A percentile compares a stretch with the other conserved stretches of the same genome.
These are phyloP conservation scores for Senna tora DNA, from an alignment of 306 rosid genomes.

Conservation along the genomic window DNA sequence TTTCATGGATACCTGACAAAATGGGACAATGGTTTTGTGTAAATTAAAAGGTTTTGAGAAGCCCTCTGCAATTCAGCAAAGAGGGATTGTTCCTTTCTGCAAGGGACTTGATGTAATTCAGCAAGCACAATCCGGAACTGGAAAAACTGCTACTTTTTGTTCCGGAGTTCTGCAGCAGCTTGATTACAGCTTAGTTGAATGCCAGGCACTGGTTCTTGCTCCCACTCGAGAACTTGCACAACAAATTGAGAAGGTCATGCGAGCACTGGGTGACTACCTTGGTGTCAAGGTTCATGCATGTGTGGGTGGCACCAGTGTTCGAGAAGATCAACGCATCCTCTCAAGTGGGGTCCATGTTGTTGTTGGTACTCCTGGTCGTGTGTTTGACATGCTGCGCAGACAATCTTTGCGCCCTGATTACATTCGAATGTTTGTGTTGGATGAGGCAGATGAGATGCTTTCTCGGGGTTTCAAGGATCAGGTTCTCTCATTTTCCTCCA, in stretches of 20 bases:
- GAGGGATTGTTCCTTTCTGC: slow-evolving; percentile 82
- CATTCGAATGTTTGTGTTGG: slow-evolving; percentile 66
- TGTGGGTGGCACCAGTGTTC: slow-evolving; percentile 75
- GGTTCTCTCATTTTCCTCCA: slow-evolving; percentile 40
- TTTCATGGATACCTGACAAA: not conserved
- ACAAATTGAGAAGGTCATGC: slow-evolving; percentile 81
- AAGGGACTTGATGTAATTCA: slow-evolving; percentile 80
- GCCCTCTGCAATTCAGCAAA: slow-evolving; percentile 84
- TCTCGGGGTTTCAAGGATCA: slow-evolving; percentile 83
- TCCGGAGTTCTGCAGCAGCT: slow-evolving; percentile 81
- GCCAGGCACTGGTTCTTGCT: slow-evolving; percentile 82
- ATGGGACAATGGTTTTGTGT: slow-evolving; percentile 16
- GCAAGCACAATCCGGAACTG: slow-evolving; percentile 83
- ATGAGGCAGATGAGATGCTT: slow-evolving; percentile 87
- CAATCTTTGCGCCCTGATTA: slow-evolving; percentile 63
- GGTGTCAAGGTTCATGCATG: slow-evolving; percentile 86
- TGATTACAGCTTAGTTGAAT: slow-evolving; percentile 63
- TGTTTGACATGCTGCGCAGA: slow-evolving; percentile 72
- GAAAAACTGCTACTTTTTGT: slow-evolving; percentile 80
- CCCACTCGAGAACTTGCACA: slow-evolving; percentile 85
- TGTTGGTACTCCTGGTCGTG: slow-evolving; percentile 80
- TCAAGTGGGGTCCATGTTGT: slow-evolving; percentile 70
- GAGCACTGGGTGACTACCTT: slow-evolving; percentile 73
- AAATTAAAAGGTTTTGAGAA: slow-evolving; percentile 67
- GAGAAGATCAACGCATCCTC: slow-evolving; percentile 68